Evolutionary conservation across 441 rosid species (phyloP), one percentile per base, ranked within the genome.

Genomic region (Populus hybrid): DNA sequence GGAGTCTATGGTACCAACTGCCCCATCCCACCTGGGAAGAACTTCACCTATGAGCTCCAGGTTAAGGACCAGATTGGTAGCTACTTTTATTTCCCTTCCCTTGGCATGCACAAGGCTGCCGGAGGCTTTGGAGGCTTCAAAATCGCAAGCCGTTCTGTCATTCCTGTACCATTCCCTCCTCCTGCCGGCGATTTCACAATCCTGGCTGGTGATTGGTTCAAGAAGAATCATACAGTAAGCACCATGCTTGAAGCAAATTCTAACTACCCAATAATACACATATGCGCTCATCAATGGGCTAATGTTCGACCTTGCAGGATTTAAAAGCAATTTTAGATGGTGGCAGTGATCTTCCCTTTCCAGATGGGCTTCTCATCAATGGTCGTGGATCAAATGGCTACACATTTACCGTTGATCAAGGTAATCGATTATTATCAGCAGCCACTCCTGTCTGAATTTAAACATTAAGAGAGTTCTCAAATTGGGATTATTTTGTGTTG

Each of bases 311-410:
- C 75, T 28, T 42, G 28, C 84, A 93, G 97, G 85, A 72, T 64
- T 84, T 95, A 83, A 89, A 72, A 84, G 80, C 88, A 70, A 85
- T 77, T 14, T 87, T 94, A 34, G 95, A 94, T 67, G 68, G 85
- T 21, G 98, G 99, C 3, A 89, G 65, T 67, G 86, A 85, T 79
- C 84, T 96, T 73, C 90, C 90, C 19, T 81, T 82, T 66, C 94
- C 99, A 67, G 94, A 96, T 78, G 98, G 92, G 30, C 83, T 96
- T 65, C 91, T 96, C 57, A 91, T 96, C 81, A 96, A 96, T 74
- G 99, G 99, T 3, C 91, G 93, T 7, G 93, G 97, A 24, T 79
- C 88, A 4, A 87, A 76, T 46, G 97, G 98, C 68, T 89, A 90
- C 70, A 79, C 88, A 53, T 81, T 92, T 38, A 85, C 78, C 4